Percentiles rank a stretch among this genome's conserved stretches.
These are phyloP conservation scores for Obelidium mucronatum DNA, from an alignment of 192 early-diverging fungal genomes.

Conservation along the genomic window DNA sequence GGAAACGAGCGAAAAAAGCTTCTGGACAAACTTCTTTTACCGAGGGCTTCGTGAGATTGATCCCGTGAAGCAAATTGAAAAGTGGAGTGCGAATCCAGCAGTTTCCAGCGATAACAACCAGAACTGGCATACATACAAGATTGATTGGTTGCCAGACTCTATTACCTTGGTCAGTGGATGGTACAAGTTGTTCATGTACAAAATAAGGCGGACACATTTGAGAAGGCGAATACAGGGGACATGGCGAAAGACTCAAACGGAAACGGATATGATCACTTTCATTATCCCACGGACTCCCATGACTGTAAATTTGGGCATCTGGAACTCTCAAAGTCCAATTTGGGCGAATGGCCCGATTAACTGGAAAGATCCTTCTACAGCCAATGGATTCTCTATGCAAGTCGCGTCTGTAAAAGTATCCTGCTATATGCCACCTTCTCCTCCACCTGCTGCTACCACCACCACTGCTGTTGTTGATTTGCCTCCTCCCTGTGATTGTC, in stretches of 20 bases:
- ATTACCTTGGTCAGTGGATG: conserved; percentile 29
- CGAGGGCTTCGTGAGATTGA: not conserved
- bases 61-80: conserved; percentile 4
- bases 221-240: conserved; percentile 1
- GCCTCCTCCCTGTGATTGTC: not conserved
- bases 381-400: not conserved
- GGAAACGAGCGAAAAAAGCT: not conserved
- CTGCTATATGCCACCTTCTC: not conserved
- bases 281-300: conserved; percentile 31
- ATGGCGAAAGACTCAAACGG: not conserved
- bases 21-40: conserved; percentile 41
- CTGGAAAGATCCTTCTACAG: not conserved
- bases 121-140: conserved; percentile 1
- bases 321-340: conserved; percentile 23
- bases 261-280: conserved; percentile 21
- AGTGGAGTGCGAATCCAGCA: not conserved
- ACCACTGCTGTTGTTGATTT: not conserved
- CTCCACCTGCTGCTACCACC: not conserved
- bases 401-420: conserved; percentile 11
- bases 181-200: conserved; percentile 12
- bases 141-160: conserved; percentile 31
- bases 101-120: conserved; percentile 2
- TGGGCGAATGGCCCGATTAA: conserved; percentile 6
- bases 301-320: conserved; percentile 25
- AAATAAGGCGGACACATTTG: conserved; percentile 22